Conservation (phyloP, 2,329 filamentous ascomycete genomes). For the Aspergillus spinulosporus region DNA sequence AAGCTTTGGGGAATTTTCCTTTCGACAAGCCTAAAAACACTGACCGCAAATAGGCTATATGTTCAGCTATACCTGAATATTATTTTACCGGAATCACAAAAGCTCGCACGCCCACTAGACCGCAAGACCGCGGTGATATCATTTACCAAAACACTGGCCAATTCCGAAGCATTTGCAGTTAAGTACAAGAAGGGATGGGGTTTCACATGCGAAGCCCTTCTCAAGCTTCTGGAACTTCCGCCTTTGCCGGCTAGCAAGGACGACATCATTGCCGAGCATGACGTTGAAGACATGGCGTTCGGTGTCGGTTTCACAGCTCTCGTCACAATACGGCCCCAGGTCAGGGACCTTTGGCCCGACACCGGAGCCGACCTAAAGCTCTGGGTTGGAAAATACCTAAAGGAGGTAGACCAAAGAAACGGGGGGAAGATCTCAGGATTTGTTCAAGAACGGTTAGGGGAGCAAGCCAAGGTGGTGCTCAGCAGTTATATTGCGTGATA, state of each 20-base stretch:
- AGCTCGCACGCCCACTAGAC: slow-evolving; percentile 81
- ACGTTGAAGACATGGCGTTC: slow-evolving; percentile 93
- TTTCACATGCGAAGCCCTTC: slow-evolving; percentile 82
- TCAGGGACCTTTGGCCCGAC: slow-evolving; percentile 81
- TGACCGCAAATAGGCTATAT: slow-evolving; percentile 61
- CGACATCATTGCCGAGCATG: slow-evolving; percentile 79
- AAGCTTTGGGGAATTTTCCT: slow-evolving; percentile 29
- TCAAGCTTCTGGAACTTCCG: slow-evolving; percentile 86
- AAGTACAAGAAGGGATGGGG: slow-evolving; percentile 88
- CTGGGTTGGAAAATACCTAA: slow-evolving; percentile 83
- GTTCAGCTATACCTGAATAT: slow-evolving; percentile 81
- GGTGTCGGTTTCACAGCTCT: slow-evolving; percentile 91
- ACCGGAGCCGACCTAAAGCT: slow-evolving; percentile 71
- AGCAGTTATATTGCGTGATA: slow-evolving; percentile 48
- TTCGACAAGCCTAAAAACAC: not conserved
- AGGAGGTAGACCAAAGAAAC: slow-evolving; percentile 72
- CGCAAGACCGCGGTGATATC: slow-evolving; percentile 93
- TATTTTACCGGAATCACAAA: slow-evolving; percentile 84
- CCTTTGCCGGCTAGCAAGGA: slow-evolving; percentile 70
- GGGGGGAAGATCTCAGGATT: slow-evolving; percentile 69
- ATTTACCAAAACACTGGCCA: slow-evolving; percentile 85
- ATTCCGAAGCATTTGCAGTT: slow-evolving; percentile 78
- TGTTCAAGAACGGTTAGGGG: slow-evolving; percentile 68
- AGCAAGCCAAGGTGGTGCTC: slow-evolving; percentile 56
- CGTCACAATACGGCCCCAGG: slow-evolving; percentile 78